phyloP scores from a whole-genome alignment of 1,139 yeast species.

The Yamadazyma jaroonii region DNA sequence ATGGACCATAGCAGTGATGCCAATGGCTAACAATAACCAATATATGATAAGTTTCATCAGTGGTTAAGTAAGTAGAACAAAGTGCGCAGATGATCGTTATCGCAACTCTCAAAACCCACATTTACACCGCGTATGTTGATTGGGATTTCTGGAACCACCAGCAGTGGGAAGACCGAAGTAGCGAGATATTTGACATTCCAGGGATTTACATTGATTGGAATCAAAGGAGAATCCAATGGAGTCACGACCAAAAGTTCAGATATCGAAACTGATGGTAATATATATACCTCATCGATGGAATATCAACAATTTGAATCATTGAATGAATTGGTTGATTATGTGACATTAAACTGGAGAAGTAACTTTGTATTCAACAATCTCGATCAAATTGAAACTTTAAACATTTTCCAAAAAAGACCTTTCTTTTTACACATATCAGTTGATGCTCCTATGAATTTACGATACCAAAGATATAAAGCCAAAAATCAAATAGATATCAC shows the following conservation, averaged over 20 bases:
- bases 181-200: constrained; percentile 54
- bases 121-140: constrained; percentile 50
- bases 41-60: too few species aligned
- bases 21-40: too few species aligned
- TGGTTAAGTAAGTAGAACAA: too few species aligned
- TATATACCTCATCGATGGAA: constrained; percentile 13
- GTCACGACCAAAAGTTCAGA: constrained; percentile 1
- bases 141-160: constrained; percentile 70
- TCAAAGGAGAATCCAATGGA: constrained; percentile 3
- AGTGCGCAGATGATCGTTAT: constrained; percentile 1
- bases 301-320: constrained; percentile 26
- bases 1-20: constrained; percentile 13
- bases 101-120: neutral
- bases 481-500: constrained; percentile 18
- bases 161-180: constrained; percentile 70
- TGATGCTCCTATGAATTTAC: constrained; percentile 65
- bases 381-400: constrained; percentile 40
- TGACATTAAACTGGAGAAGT: constrained; percentile 67
- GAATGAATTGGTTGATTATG: constrained; percentile 56
- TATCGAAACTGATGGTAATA: neutral
- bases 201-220: constrained; percentile 47
- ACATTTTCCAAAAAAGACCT: constrained; percentile 66
- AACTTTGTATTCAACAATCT: constrained; percentile 62
- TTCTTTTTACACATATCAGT: constrained; percentile 79
- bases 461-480: constrained; percentile 47